These are phyloP conservation scores for Globisporangium carolinianum DNA, from an alignment of 352 stramenopile genomes.

Conservation along the genomic window DNA sequence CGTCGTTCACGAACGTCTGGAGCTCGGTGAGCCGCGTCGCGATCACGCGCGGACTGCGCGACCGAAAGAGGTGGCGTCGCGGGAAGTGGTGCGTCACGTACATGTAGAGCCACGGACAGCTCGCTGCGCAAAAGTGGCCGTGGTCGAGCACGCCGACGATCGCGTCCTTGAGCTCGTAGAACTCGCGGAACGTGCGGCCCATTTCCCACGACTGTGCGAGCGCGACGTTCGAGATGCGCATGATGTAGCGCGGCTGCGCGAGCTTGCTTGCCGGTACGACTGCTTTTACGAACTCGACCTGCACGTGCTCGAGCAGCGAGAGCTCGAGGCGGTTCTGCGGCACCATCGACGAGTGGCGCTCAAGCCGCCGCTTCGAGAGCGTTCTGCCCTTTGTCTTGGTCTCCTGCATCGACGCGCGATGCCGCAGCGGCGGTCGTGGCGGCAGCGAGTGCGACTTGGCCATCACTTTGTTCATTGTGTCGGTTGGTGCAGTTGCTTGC, in stretches of 20 bases:
- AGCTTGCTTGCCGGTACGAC: slow-evolving; percentile 68
- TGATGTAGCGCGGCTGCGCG: slow-evolving; percentile 61
- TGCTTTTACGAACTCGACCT: slow-evolving; percentile 80
- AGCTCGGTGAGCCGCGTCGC: slow-evolving; percentile 48
- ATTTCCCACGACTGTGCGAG: slow-evolving; percentile 77
- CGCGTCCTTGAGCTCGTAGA: slow-evolving; percentile 69
- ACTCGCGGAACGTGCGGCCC: slow-evolving; percentile 68
- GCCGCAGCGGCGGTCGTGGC: slow-evolving; percentile 21
- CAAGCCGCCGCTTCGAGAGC: slow-evolving; percentile 41
- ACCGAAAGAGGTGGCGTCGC: slow-evolving; percentile 65
- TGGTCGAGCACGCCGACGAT: slow-evolving; percentile 55
- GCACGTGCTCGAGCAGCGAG: slow-evolving; percentile 63
- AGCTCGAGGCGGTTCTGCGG: slow-evolving; percentile 41
- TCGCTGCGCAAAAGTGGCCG: slow-evolving; percentile 72
- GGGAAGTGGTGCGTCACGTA: slow-evolving; percentile 74
- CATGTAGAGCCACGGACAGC: slow-evolving; percentile 84
- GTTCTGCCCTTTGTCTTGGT: slow-evolving; percentile 18
- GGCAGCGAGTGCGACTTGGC: slow-evolving; percentile 38
- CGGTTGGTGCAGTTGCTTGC: neutral
- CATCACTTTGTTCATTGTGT: slow-evolving; percentile 10
- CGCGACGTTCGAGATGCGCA: slow-evolving; percentile 66
- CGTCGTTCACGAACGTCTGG: slow-evolving; percentile 57
- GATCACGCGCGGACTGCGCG: slow-evolving; percentile 56
- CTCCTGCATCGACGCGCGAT: slow-evolving; percentile 36
- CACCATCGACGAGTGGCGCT: slow-evolving; percentile 38